These are phyloP conservation scores for Ogataea polymorpha DNA, from an alignment of 805 yeast species.

Conservation along the genomic window DNA sequence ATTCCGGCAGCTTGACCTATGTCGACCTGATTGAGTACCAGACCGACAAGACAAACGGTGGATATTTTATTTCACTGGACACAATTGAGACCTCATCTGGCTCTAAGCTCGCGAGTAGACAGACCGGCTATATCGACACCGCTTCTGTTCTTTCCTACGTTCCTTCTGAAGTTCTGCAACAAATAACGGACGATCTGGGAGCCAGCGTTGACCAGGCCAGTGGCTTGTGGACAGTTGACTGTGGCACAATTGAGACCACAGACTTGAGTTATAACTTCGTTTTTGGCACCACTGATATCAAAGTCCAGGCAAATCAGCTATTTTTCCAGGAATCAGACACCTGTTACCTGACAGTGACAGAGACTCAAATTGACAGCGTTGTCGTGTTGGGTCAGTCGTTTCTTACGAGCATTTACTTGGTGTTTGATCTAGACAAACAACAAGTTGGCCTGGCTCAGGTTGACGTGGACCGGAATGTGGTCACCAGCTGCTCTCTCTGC, in stretches of 20 bases:
- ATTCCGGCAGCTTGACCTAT: constrained; percentile 22
- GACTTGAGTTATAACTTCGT: constrained; percentile 11
- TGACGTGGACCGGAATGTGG: constrained; percentile 17
- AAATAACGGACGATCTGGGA: constrained; percentile 14
- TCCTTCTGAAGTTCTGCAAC: constrained; percentile 33
- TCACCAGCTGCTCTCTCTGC: constrained; percentile 15
- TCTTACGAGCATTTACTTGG: constrained; percentile 60
- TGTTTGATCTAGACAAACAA: constrained; percentile 57
- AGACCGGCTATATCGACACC: constrained; percentile 47
- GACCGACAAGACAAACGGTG: constrained; percentile 11
- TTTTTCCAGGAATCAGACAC: constrained; percentile 12
- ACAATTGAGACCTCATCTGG: constrained; percentile 15
- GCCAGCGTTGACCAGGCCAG: constrained; percentile 15
- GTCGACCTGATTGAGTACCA: constrained; percentile 11
- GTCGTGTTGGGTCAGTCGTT: constrained; percentile 64
- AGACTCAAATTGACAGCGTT: constrained; percentile 16
- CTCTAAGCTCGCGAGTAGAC: constrained; percentile 6
- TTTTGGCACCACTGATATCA: constrained; percentile 21
- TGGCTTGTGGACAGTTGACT: constrained; percentile 24
- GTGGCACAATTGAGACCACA: constrained; percentile 17
- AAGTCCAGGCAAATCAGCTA: constrained; percentile 21
- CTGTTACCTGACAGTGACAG: constrained; percentile 22
- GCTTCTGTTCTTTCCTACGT: constrained; percentile 52
- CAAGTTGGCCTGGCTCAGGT: constrained; percentile 58
- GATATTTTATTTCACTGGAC: constrained; percentile 18